Evolutionary conservation across 2,329 filamentous ascomycete species (phyloP).

Genomic region (Waltergamsia citrina): DNA sequence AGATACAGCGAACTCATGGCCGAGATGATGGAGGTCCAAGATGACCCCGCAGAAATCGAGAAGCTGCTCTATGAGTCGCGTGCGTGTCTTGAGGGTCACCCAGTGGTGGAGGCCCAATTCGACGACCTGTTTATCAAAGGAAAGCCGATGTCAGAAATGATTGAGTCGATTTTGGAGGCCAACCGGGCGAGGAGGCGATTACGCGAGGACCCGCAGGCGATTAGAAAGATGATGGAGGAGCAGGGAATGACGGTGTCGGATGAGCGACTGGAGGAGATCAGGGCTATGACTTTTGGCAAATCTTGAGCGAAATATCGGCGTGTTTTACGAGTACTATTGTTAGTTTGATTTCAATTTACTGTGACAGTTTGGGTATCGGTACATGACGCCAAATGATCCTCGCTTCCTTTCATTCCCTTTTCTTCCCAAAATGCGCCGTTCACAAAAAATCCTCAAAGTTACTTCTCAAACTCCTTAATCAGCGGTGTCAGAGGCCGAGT

Average conservation of each 20-base stretch:
- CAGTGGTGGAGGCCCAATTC: not conserved
- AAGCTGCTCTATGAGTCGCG: not conserved
- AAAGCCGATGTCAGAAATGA: not conserved
- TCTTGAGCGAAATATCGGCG: too few relatives aligned
- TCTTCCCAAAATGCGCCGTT: too few relatives aligned
- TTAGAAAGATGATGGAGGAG: not conserved
- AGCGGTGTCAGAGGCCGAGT: too few relatives aligned
- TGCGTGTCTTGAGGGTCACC: not conserved
- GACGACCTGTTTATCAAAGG: not conserved
- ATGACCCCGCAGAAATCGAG: not conserved
- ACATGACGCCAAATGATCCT: too few relatives aligned
- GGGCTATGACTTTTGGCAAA: too few relatives aligned
- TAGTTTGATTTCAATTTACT: too few relatives aligned
- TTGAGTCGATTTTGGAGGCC: not conserved
- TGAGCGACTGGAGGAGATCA: too few relatives aligned
- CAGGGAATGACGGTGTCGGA: not conserved
- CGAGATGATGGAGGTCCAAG: not conserved
- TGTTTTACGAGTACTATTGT: too few relatives aligned
- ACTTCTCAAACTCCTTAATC: too few relatives aligned
- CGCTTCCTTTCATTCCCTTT: too few relatives aligned
- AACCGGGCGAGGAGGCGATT: not conserved
- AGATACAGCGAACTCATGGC: not conserved
- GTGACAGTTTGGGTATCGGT: too few relatives aligned
- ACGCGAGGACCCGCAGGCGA: not conserved
- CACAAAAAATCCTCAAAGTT: too few relatives aligned